Percentiles rank a stretch among this genome's conserved stretches.
Evolutionary conservation across 2,329 filamentous ascomycete genomes (phyloP).

Genomic region (Huntiella moniliformis): DNA sequence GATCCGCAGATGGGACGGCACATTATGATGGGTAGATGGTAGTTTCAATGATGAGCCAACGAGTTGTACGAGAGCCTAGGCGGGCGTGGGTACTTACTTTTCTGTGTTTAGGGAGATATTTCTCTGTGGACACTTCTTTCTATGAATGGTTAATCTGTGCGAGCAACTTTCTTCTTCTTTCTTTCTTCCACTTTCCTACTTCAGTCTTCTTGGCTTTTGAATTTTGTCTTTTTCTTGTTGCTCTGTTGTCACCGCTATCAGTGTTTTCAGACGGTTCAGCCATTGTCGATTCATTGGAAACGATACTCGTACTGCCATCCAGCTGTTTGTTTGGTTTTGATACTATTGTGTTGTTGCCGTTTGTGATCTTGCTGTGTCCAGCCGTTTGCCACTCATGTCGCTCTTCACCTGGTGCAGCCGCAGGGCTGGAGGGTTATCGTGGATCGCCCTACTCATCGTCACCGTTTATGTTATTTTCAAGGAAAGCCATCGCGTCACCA

Average conservation of each 20-base stretch:
- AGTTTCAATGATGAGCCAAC: too few relatives aligned
- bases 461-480: constrained; percentile 36
- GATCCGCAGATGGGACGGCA: too few relatives aligned
- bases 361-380: neutral
- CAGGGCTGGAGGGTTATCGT: constrained; percentile 35
- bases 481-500: constrained; percentile 21
- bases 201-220: neutral
- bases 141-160: too few relatives aligned
- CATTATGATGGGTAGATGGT: too few relatives aligned
- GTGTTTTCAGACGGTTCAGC: too few relatives aligned
- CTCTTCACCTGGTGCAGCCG: constrained; percentile 35
- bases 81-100: too few relatives aligned
- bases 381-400: constrained; percentile 23
- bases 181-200: neutral
- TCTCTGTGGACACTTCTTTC: too few relatives aligned
- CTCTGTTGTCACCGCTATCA: neutral
- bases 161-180: neutral
- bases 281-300: too few relatives aligned
- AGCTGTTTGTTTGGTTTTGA: neutral
- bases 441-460: constrained; percentile 29
- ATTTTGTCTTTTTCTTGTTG: neutral
- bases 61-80: too few relatives aligned
- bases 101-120: too few relatives aligned
- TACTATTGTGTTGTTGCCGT: neutral
- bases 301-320: too few relatives aligned